Base-by-base conservation (phyloP, 2,329 filamentous ascomycete species). In the Scedosporium minutisporum region DNA sequence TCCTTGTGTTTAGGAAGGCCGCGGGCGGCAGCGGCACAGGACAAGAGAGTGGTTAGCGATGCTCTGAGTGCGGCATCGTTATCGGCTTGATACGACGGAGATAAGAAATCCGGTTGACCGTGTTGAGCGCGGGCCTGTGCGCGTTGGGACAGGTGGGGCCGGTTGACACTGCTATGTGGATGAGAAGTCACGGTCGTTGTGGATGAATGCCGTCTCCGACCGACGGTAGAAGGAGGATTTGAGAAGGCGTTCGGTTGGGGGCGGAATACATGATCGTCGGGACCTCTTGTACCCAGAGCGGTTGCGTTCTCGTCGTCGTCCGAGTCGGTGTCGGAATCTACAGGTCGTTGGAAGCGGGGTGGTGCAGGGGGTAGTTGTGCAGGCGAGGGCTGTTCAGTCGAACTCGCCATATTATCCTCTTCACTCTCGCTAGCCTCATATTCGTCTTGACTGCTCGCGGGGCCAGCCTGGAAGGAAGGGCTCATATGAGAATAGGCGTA, bases 361-460 rank as follows among this genome's bases (percentile, higher is more conserved):
- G 68, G 59, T 69, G 70, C 64, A 64, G 69, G 42, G 69, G 66
- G 65, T 55, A 72, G 61, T 60, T 71, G 62, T 62, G 71, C 55
- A 65, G 70, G 51, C 66, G 68, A 29, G 7, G 80, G 70, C 63
- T 83, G 80, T 68, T 87, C 85, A 57, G 78, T 80, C 14, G 85
- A 87, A 67, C 83, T 86, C 1, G 81, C 80, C 70, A 87, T 73
- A 10, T 84, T 68, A 69, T 96, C 93, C 51, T 92, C 91, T 65
- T 96, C 93, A 74, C 84, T 96, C 73, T 96, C 92, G 65, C 89
- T 96, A 77, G 96, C 92, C 41, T 96, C 91, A 69, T 96, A 96
- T 76, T 96, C 93, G 68, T 96, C 93, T 72, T 96, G 91, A 70
- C 93, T 96, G 74, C 91, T 96, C 38, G 80, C 77, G 57, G 76